Base-by-base conservation (phyloP, 257 asterid species). In the Solanum paucissectum region DNA sequence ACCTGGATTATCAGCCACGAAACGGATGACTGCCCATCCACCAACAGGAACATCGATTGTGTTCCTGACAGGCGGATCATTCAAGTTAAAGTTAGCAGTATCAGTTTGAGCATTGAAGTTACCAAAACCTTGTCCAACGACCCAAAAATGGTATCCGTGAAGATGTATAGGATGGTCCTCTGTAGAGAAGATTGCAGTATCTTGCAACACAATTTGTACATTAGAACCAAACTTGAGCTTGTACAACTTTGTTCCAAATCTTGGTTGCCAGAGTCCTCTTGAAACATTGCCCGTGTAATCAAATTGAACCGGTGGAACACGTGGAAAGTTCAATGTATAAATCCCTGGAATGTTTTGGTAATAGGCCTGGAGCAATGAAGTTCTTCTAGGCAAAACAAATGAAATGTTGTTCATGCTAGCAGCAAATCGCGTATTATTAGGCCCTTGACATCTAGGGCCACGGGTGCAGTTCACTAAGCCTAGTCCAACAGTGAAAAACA, bases 151-250 rank as follows among this genome's bases (percentile, higher is more conserved):
- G 89, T 94, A 92, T 0, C 96, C 98, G 20, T 94, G 98, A 25
- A 94, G 94, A 90, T 94, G 98, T 13, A 94, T 90, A 0, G 96
- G 98, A 33, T 94, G 98, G 23, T 94, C 94, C 89, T 94, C 98
- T 0, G 94, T 93, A 1, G 95, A 55, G 71, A 94, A 73, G 2
- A 94, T 94, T 16, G 95, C 94, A 6, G 96, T 94, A 68, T 92
- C 98, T 68, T 94, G 98, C 88, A 93, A 84, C 84, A 93, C 94
- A 44, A 94, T 88, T 83, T 94, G 96, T 13, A 94, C 98, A 18
- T 33, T 86, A 4, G 95, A 86, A 1, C 96, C 96, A 86, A 88
- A 94, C 44, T 92, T 90, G 29, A 94, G 58, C 87, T 90, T 90
- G 72, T 92, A 90, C 27, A 93, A 42, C 88, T 89, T 93, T 4